Conservation (phyloP, 129 eudicot species). For the Cynara cardunculus region DNA sequence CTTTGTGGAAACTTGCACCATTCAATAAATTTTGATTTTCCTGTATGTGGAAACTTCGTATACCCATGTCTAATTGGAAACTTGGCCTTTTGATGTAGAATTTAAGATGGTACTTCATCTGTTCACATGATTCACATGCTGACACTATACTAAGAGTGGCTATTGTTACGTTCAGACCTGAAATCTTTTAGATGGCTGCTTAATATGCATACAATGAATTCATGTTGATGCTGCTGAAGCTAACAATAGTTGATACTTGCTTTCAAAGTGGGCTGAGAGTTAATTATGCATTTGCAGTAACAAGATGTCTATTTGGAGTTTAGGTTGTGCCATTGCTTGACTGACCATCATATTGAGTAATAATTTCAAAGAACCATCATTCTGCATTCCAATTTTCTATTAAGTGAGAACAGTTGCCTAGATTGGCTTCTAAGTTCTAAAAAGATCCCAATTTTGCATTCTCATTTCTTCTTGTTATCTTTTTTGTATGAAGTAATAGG, state of each 20-base stretch:
- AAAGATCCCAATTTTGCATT: neutral
- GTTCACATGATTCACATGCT: neutral
- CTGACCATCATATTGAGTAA: neutral
- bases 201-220: neutral
- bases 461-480: neutral
- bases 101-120: neutral
- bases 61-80: conserved; percentile 12
- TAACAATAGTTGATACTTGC: neutral
- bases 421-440: neutral
- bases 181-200: neutral
- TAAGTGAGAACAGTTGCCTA: neutral
- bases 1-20: conserved; percentile 1
- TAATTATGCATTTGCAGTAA: neutral
- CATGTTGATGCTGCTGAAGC: neutral
- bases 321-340: neutral
- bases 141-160: neutral
- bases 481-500: neutral
- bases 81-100: conserved; percentile 1
- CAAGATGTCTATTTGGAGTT: neutral
- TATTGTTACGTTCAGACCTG: neutral
- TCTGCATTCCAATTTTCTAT: neutral
- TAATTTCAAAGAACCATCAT: neutral
- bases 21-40: neutral
- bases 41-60: neutral
- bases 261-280: neutral